Evolutionary conservation across 805 yeast species (phyloP), one percentile per base, ranked within the genome.

Genomic region (Pichia nanzhaoensis): DNA sequence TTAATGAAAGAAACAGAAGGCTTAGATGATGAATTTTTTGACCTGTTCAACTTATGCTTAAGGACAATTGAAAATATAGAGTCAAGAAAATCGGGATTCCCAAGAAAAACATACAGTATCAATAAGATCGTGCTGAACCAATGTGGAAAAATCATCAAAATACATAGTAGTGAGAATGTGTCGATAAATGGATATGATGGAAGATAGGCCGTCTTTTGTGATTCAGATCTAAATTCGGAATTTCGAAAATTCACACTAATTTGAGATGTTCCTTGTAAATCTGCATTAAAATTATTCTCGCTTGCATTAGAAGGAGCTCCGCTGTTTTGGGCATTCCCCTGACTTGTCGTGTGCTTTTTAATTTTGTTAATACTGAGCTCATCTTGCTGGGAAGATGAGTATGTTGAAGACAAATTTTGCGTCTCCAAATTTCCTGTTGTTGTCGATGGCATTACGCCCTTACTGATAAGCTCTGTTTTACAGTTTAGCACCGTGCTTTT

Each of bases 91-190:
- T 55, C 51, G 1, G 58, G 52, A 20, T 57, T 53, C 2, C 64
- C 60, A n/a, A 61, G 35, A 12, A 57, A 48, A 6, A 53, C 49
- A 37, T 59, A 60, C 6, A 53, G 14, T 1, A 52, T 30, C 19
- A 60, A 44, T 2, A 52, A 37, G 9, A 53, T 33, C 4, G 53
- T 49, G 30, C 63, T 56, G 6, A 59, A 31, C 56, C 59, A 63
- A 39, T 52, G 50, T 3, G 67, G 67, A 3, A 62, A 39, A 6
- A 57, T 48, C 24, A 51, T 44, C 4, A 63, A 44, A 3, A 63
- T 47, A n/a, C 59, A 43, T 4, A 61, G 53, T 6, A 58, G 46
- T 9, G 64, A 58, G 37, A 61, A 48, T 0, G 65, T 59, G 37
- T 61, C 66, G 9, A 55, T 27, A 10, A 61, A 44, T 16, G 64